phyloP scores from a whole-genome alignment of 768 basidiomycete genomes.

The Suillus decipiens region DNA sequence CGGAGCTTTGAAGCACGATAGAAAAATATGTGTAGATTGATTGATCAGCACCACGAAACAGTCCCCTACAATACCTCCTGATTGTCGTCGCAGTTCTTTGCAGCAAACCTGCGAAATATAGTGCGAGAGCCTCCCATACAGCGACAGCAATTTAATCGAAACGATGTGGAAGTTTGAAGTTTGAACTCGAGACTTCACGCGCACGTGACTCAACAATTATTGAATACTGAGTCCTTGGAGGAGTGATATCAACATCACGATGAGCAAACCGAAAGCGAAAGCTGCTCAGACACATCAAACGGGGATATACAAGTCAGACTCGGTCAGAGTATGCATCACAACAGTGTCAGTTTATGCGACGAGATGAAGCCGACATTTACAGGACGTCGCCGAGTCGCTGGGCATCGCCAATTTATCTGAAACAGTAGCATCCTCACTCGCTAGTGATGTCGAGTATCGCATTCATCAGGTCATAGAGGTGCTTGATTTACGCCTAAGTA shows the following conservation, averaged over 20 bases:
- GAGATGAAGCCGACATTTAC: constrained; percentile 17
- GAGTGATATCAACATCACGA: constrained; percentile 13
- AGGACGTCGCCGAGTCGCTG: constrained; percentile 93
- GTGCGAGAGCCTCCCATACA: too few relatives aligned
- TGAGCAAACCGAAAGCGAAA: constrained; percentile 51
- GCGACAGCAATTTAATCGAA: too few relatives aligned
- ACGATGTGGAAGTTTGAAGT: too few relatives aligned
- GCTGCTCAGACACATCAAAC: constrained; percentile 50
- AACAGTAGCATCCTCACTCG: constrained; percentile 77
- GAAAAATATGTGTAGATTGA: too few relatives aligned
- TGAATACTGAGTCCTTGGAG: background rate
- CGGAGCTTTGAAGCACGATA: too few relatives aligned
- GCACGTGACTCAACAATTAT: background rate
- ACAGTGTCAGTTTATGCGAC: constrained; percentile 13
- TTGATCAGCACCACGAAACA: too few relatives aligned
- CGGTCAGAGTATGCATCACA: constrained; percentile 52
- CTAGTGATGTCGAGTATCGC: constrained; percentile 96
- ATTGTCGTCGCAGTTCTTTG: too few relatives aligned
- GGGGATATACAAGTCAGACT: constrained; percentile 64
- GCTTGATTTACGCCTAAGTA: constrained; percentile 14
- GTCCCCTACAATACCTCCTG: too few relatives aligned
- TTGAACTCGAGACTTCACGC: too few relatives aligned
- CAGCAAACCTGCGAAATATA: too few relatives aligned
- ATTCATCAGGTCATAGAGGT: constrained; percentile 95
- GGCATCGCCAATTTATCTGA: constrained; percentile 77